Conservation (phyloP, 306 rosid species). For the Prinsepia uniflora region DNA sequence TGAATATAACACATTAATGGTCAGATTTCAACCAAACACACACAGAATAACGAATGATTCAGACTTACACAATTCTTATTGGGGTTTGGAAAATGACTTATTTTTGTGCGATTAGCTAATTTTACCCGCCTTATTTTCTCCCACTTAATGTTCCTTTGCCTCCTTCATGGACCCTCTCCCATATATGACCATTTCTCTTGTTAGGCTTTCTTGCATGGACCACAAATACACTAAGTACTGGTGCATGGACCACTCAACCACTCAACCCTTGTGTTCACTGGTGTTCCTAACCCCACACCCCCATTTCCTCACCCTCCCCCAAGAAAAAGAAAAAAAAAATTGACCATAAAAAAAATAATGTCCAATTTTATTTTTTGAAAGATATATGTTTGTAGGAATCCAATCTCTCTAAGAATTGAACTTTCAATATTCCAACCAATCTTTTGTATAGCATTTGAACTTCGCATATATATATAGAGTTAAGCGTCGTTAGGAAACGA, state of each 20-base stretch:
- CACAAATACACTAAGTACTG: constrained; percentile 54
- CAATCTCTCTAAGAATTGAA: neutral
- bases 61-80: neutral
- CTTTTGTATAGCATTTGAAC: neutral
- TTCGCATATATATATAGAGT: neutral
- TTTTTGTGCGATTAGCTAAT: neutral
- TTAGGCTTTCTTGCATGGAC: constrained; percentile 60
- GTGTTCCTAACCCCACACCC: constrained; percentile 21
- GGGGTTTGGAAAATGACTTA: neutral
- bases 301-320: constrained; percentile 29
- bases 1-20: too few relatives aligned
- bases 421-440: neutral
- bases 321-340: neutral
- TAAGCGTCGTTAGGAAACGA: too few relatives aligned
- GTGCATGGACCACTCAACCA: constrained; percentile 56
- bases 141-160: neutral
- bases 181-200: neutral
- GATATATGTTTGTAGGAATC: neutral
- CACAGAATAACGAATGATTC: too few relatives aligned
- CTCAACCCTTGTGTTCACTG: constrained; percentile 27
- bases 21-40: too few relatives aligned
- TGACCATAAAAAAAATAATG: neutral
- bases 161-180: neutral
- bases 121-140: constrained; percentile 7
- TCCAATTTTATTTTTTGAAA: neutral